Conservation (phyloP, 2,329 filamentous ascomycete genomes). For the Aspergillus floridensis region DNA sequence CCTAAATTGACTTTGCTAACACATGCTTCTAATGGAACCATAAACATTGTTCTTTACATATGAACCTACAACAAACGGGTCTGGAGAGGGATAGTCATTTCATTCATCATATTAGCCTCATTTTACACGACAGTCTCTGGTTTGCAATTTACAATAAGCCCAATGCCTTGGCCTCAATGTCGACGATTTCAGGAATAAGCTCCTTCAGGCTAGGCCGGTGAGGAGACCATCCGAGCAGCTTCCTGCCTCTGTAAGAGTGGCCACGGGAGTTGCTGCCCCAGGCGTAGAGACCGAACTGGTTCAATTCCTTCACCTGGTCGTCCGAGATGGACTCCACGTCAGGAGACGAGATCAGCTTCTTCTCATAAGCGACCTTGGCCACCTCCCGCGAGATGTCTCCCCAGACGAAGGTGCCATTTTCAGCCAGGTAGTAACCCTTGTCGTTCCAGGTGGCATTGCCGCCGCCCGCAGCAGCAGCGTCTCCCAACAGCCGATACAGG, state of each 20-base stretch:
- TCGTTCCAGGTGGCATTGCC: constrained; percentile 42
- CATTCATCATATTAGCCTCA: constrained; percentile 4
- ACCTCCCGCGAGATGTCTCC: constrained; percentile 39
- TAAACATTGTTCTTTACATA: no score
- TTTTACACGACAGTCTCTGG: not conserved
- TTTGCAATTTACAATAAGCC: constrained; percentile 26
- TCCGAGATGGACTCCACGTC: constrained; percentile 37
- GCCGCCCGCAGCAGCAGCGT: constrained; percentile 39
- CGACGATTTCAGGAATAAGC: constrained; percentile 54
- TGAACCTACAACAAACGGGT: no score
- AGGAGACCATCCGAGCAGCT: constrained; percentile 40
- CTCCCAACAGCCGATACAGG: constrained; percentile 36
- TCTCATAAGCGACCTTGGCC: constrained; percentile 49
- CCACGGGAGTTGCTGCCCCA: constrained; percentile 42
- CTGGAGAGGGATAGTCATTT: not conserved
- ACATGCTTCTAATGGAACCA: not conserved
- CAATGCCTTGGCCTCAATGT: constrained; percentile 45
- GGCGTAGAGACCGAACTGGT: constrained; percentile 33
- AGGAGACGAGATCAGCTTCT: constrained; percentile 50
- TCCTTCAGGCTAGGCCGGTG: constrained; percentile 51
- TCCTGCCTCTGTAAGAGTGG: constrained; percentile 35
- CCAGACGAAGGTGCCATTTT: constrained; percentile 43
- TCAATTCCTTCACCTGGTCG: constrained; percentile 43
- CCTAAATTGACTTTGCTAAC: not conserved
- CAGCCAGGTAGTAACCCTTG: constrained; percentile 51